Percentiles rank a stretch among this genome's conserved stretches.
These are phyloP conservation scores for Sporothrix euskadiensis DNA, from an alignment of 2,329 filamentous ascomycete species.

Conservation along the genomic window DNA sequence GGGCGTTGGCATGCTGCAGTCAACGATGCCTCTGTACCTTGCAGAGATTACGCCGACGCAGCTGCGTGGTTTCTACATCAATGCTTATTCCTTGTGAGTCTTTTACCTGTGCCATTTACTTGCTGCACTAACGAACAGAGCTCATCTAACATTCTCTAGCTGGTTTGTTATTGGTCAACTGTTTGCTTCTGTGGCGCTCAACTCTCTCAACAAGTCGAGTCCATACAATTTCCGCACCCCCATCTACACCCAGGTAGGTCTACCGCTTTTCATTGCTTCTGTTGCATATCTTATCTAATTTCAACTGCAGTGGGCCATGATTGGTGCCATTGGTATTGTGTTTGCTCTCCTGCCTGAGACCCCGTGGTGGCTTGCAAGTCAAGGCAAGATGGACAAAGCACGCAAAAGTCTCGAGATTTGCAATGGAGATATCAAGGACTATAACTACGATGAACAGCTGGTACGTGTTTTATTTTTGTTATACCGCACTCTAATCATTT, in stretches of 20 bases:
- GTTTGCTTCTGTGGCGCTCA: slow-evolving; percentile 46
- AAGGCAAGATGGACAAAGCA: slow-evolving; percentile 40
- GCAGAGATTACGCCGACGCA: slow-evolving; percentile 45
- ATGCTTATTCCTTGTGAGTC: slow-evolving; percentile 42
- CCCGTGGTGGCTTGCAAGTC: slow-evolving; percentile 43
- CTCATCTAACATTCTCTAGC: slow-evolving; percentile 29
- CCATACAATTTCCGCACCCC: slow-evolving; percentile 42
- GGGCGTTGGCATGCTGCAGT: slow-evolving; percentile 46
- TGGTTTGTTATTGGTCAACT: slow-evolving; percentile 48
- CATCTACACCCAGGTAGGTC: slow-evolving; percentile 41
- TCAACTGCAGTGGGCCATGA: slow-evolving; percentile 43
- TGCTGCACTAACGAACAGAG: neutral
- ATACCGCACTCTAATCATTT: too few relatives aligned
- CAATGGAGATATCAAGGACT: slow-evolving; percentile 39
- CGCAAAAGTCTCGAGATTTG: slow-evolving; percentile 36
- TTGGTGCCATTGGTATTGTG: slow-evolving; percentile 42
- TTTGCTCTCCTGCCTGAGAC: slow-evolving; percentile 43
- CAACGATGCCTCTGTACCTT: slow-evolving; percentile 45
- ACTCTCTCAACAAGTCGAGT: slow-evolving; percentile 38
- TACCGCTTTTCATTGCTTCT: too few relatives aligned
- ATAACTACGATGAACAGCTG: slow-evolving; percentile 40
- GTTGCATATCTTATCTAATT: neutral
- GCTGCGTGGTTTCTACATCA: slow-evolving; percentile 43
- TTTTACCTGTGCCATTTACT: neutral
- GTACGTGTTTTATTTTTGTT: slow-evolving; percentile 29